Conservation (phyloP, 2,329 filamentous ascomycete species). For the Alternaria incomplexa region DNA sequence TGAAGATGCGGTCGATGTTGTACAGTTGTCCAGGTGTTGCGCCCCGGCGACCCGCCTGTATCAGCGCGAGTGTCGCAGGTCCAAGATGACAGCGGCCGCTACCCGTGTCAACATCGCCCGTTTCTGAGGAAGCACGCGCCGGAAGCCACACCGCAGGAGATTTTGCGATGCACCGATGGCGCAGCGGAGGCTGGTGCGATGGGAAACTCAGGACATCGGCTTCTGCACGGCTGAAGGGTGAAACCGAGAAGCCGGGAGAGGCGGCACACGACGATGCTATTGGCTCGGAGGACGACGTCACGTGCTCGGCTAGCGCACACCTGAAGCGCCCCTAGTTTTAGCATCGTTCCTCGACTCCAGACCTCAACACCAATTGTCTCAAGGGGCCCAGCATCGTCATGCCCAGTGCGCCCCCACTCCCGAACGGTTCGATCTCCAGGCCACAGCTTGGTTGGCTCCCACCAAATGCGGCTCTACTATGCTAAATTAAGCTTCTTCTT, state of each 20-base stretch:
- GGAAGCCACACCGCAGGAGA: background rate
- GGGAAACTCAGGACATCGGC: constrained; percentile 14
- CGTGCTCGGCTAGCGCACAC: constrained; percentile 13
- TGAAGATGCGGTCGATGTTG: constrained; percentile 4
- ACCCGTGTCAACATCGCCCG: constrained; percentile 16
- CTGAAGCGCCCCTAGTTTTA: constrained; percentile 38
- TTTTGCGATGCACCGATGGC: background rate
- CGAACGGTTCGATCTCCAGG: constrained; percentile 14
- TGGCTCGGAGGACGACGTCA: constrained; percentile 14
- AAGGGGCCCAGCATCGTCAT: constrained; percentile 41
- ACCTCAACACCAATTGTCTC: constrained; percentile 50
- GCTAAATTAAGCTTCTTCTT: constrained; percentile 28
- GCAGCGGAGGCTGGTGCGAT: constrained; percentile 12
- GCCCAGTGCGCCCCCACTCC: constrained; percentile 21
- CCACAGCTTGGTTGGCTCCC: constrained; percentile 34
- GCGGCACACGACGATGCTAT: constrained; percentile 18
- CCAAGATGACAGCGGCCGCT: constrained; percentile 9
- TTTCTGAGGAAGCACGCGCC: constrained; percentile 1
- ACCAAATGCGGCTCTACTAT: constrained; percentile 22
- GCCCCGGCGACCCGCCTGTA: constrained; percentile 9
- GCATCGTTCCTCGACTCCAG: constrained; percentile 21
- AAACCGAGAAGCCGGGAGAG: constrained; percentile 22
- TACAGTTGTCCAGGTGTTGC: constrained; percentile 5
- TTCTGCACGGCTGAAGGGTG: constrained; percentile 11
- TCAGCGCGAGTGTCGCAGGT: background rate